Conservation (phyloP, 495 filamentous ascomycete genomes). For the Hapsidospora chrysogenum region DNA sequence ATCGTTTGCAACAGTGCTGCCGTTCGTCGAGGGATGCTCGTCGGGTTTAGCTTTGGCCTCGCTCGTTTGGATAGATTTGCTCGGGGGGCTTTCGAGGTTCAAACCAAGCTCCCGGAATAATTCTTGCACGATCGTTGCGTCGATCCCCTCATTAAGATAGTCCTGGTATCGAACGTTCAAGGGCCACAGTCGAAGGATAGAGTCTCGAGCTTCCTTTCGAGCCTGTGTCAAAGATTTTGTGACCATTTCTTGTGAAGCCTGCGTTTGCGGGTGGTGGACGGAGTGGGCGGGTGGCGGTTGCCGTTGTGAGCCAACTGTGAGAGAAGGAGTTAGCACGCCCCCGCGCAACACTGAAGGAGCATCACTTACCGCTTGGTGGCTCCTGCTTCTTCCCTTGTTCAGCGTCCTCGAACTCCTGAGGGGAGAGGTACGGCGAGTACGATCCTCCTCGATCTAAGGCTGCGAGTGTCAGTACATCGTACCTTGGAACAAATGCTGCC, state of each 20-base stretch:
- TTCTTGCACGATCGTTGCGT: slow-evolving; percentile 39
- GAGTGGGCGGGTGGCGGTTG: neutral
- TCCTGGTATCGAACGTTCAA: slow-evolving; percentile 49
- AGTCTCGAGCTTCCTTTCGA: slow-evolving; percentile 50
- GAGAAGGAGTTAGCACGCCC: neutral
- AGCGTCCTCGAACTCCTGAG: slow-evolving; percentile 25
- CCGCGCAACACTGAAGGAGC: neutral
- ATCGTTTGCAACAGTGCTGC: slow-evolving; percentile 2
- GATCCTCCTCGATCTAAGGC: slow-evolving; percentile 28
- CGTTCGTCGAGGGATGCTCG: neutral
- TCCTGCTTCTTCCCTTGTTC: too few relatives aligned
- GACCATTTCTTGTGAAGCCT: neutral
- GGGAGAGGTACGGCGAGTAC: slow-evolving; percentile 35
- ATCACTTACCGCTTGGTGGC: slow-evolving; percentile 4
- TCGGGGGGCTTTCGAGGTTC: slow-evolving; percentile 16
- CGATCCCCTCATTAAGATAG: slow-evolving; percentile 56
- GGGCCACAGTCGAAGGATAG: slow-evolving; percentile 45
- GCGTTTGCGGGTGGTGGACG: neutral
- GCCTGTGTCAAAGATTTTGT: slow-evolving; percentile 27
- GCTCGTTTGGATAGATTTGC: neutral
- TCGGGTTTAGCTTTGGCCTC: neutral
- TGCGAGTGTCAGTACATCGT: too few relatives aligned
- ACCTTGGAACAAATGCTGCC: too few relatives aligned
- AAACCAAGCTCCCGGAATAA: slow-evolving; percentile 53
- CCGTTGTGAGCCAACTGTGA: neutral